Percentiles rank a stretch among this genome's conserved stretches.
Conservation (phyloP, 2,329 filamentous ascomycete genomes). For the Talaromyces sp. region DNA sequence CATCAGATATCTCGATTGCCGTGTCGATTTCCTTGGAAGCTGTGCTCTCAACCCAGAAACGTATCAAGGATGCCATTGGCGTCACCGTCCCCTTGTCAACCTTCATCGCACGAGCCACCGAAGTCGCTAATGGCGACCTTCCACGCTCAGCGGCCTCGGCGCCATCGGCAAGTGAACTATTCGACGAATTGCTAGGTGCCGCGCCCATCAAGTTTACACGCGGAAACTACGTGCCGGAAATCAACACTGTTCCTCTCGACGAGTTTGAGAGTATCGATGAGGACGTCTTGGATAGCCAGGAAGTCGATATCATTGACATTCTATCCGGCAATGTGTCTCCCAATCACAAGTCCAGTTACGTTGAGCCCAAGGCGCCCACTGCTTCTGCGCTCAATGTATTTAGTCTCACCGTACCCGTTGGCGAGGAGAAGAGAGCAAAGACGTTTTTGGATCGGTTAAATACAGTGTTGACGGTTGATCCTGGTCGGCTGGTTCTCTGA, state of each 20-base stretch:
- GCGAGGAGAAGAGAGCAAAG: slow-evolving; percentile 76
- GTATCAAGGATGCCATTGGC: slow-evolving; percentile 72
- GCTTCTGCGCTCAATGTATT: slow-evolving; percentile 66
- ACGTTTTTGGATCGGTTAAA: slow-evolving; percentile 86
- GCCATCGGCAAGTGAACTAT: slow-evolving; percentile 76
- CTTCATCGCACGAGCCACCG: slow-evolving; percentile 79
- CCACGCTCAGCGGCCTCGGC: slow-evolving; percentile 63
- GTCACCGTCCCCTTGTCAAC: slow-evolving; percentile 79
- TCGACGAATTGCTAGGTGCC: slow-evolving; percentile 78
- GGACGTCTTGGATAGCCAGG: slow-evolving; percentile 32
- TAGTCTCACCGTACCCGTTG: slow-evolving; percentile 71
- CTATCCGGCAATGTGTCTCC: slow-evolving; percentile 52
- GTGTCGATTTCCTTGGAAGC: slow-evolving; percentile 74
- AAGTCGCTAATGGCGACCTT: slow-evolving; percentile 83
- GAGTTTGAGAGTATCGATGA: slow-evolving; percentile 17
- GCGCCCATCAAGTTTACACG: slow-evolving; percentile 43
- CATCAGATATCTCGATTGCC: slow-evolving; percentile 50
- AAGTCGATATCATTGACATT: slow-evolving; percentile 88
- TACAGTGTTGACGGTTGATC: slow-evolving; percentile 74
- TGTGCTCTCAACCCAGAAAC: slow-evolving; percentile 76
- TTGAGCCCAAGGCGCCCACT: slow-evolving; percentile 23
- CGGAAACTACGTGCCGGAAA: slow-evolving; percentile 69
- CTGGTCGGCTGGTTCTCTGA: slow-evolving; percentile 65
- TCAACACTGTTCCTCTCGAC: slow-evolving; percentile 54
- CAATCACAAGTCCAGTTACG: slow-evolving; percentile 19